Evolutionary conservation across 805 yeast genomes (phyloP), one percentile per base, ranked within the genome.

Genomic region (Lipomyces mesembrius): DNA sequence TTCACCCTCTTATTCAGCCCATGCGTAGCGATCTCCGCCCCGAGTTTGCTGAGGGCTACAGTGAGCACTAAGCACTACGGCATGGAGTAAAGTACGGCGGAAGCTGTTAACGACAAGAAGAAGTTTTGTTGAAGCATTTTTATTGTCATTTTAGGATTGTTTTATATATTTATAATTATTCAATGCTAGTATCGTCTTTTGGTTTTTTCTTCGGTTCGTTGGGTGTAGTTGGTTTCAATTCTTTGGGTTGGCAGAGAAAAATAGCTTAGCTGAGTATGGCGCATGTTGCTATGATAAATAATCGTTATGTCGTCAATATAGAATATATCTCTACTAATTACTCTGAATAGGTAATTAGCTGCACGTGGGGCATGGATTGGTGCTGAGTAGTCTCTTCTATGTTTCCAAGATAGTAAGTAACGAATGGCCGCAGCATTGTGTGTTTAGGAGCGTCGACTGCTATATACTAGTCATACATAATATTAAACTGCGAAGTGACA

Each of bases 11-110:
- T 74, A 93, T 90, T 65, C 91, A 85, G 58, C 97, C 97, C 60
- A 89, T 89, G 79, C 87, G 97, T 74, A 86, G 93, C 2, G 96
- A 91, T 75, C 80, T 91, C 77, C 87, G 96, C 80, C 95, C 94
- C 35, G 96, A 90, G 78, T 85, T 74, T 70, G 82, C 83, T n/a
- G 83, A 79, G 62, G 71, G 71, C 29, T 68, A 67, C 65, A 56
- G 62, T 59, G 71, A 68, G 66, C 67, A 68, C 71, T 37, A 52
- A 68, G 66, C 67, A 68, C 71, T 37, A 52, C 52, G 69, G 62
- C 55, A 63, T 49, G 60, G 70, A 67, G 52, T 66, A 68, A 66
- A 52, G 54, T 39, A 27, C 34, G 5, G 20, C 12, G 25, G 54
- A 39, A 27, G 9, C 51, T 53, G 39, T 57, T 57, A 54, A 54